Percentiles rank a stretch among this genome's conserved stretches.
These are phyloP conservation scores for Sextonia rubra DNA, from an alignment of 164 flowering plant genomes.

Conservation along the genomic window DNA sequence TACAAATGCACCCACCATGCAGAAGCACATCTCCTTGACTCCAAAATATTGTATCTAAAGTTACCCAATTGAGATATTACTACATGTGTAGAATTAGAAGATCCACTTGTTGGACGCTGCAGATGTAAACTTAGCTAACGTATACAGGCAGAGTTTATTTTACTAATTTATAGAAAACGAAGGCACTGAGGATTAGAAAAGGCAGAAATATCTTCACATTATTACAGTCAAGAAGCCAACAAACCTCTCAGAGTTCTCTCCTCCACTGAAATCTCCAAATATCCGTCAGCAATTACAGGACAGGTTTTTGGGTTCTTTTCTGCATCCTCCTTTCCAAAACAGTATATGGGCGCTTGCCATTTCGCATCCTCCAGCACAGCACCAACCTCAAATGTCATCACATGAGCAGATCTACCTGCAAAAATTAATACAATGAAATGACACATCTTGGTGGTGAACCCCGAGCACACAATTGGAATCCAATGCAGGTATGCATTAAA, in stretches of 20 bases:
- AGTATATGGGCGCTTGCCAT: conserved; percentile 81
- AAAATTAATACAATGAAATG: neutral
- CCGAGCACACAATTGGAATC: neutral
- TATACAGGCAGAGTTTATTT: neutral
- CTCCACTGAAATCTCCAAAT: neutral
- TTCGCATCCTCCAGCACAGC: conserved; percentile 64
- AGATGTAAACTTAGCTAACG: neutral
- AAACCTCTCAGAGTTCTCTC: conserved; percentile 7
- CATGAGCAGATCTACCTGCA: conserved; percentile 66
- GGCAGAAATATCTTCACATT: neutral
- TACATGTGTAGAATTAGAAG: neutral
- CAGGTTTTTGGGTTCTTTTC: neutral
- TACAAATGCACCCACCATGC: too few relatives aligned
- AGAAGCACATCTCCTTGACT: neutral
- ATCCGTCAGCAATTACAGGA: conserved; percentile 1
- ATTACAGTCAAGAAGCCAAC: neutral
- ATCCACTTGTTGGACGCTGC: neutral
- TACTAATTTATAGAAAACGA: neutral
- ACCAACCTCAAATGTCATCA: conserved; percentile 81
- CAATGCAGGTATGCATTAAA: too few relatives aligned
- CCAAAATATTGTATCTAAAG: neutral
- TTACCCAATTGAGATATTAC: neutral
- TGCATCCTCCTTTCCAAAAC: conserved; percentile 37
- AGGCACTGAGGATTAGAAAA: neutral
- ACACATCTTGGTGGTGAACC: neutral